phyloP scores from a whole-genome alignment of 2,329 filamentous ascomycete species.

The Colletotrichum paranaense region DNA sequence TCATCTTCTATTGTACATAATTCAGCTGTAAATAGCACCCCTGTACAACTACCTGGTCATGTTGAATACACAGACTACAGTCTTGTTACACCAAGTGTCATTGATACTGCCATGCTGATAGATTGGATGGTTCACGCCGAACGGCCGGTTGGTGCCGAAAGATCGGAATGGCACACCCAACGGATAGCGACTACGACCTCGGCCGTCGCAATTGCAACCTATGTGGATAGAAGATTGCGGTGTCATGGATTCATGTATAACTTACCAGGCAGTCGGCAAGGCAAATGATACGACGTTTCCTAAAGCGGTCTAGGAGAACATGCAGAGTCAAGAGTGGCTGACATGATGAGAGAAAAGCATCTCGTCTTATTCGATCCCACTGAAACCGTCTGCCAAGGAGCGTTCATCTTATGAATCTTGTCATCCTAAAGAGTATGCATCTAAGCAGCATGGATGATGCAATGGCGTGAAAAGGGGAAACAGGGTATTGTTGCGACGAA shows the following conservation, averaged over 20 bases:
- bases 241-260: background rate
- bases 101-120: background rate
- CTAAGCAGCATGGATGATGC: too few relatives aligned
- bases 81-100: background rate
- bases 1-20: background rate
- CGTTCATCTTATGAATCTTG: conserved; percentile 17
- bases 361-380: background rate
- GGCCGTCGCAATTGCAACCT: background rate
- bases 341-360: conserved; percentile 2
- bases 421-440: background rate
- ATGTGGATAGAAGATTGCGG: background rate
- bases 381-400: conserved; percentile 9
- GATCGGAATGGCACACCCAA: background rate
- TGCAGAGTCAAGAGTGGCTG: background rate
- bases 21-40: background rate
- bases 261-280: background rate
- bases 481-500: conserved; percentile 7
- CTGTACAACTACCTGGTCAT: background rate
- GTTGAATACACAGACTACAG: background rate
- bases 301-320: background rate
- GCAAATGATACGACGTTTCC: background rate
- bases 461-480: background rate
- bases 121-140: background rate
- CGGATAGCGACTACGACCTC: background rate
- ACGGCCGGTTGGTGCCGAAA: background rate